phyloP scores from a whole-genome alignment of 345 rosid species.

The Angophora floribunda region DNA sequence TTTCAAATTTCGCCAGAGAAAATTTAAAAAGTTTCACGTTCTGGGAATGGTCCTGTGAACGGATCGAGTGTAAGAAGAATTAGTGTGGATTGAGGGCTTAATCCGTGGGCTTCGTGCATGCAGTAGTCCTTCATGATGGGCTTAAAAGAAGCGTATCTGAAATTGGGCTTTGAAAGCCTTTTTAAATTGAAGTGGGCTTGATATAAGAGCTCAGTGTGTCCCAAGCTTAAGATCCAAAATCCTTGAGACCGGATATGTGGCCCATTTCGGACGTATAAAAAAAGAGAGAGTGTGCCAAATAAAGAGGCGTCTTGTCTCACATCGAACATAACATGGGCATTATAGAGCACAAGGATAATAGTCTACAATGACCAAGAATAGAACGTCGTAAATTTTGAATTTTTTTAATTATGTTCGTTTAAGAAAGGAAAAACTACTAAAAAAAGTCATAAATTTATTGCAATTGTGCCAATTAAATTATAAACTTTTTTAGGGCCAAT shows the following conservation, averaged over 20 bases:
- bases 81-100: background rate
- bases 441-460: too few species aligned
- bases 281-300: too few species aligned
- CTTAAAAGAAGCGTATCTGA: background rate
- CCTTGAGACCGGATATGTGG: background rate
- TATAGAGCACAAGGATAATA: too few species aligned
- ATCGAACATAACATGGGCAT: too few species aligned
- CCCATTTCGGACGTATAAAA: too few species aligned
- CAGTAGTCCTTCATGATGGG: background rate
- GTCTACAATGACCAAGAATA: too few species aligned
- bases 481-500: too few species aligned
- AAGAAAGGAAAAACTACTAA: too few species aligned
- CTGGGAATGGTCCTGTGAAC: accelerated
- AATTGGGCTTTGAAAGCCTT: background rate
- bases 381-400: too few species aligned
- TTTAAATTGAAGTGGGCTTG: background rate
- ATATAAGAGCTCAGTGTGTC: background rate
- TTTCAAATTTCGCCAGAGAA: background rate
- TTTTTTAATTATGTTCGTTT: too few species aligned
- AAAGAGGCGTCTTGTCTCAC: too few species aligned
- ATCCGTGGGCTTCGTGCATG: background rate
- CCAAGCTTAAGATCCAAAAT: background rate
- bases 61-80: background rate
- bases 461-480: too few species aligned
- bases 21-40: background rate